A percentile compares a stretch with the other conserved stretches of the same genome.
Evolutionary conservation across 2,329 filamentous ascomycete species (phyloP).

Genomic region (Nigrograna mackinnonii): DNA sequence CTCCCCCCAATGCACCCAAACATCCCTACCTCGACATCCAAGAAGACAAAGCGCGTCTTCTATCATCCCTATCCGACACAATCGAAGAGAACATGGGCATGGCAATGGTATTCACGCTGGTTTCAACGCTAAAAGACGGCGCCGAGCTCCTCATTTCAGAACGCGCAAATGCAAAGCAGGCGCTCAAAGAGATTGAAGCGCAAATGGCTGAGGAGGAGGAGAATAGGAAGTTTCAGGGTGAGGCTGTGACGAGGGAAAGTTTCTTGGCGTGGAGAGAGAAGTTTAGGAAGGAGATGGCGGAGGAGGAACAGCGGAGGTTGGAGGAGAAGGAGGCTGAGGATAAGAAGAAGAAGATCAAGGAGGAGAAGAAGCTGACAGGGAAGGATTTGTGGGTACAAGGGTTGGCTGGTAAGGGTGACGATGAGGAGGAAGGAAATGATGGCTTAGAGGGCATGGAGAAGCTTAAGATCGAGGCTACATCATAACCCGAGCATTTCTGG

Average conservation of each 20-base stretch:
- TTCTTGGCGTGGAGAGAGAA: conserved; percentile 81
- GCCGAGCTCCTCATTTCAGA: conserved; percentile 84
- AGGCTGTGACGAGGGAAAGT: conserved; percentile 81
- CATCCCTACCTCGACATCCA: conserved; percentile 78
- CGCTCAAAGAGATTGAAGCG: conserved; percentile 55
- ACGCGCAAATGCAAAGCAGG: conserved; percentile 67
- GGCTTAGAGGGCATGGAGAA: conserved; percentile 49
- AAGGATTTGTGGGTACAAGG: conserved; percentile 55
- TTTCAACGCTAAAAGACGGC: conserved; percentile 83
- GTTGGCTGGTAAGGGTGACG: conserved; percentile 63
- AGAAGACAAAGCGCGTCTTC: conserved; percentile 75
- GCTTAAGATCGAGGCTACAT: conserved; percentile 51
- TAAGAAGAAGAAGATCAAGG: conserved; percentile 58
- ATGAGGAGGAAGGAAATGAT: conserved; percentile 66
- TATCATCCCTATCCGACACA: conserved; percentile 71
- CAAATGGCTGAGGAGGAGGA: conserved; percentile 82
- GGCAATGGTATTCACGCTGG: conserved; percentile 94
- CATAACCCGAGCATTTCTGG: conserved; percentile 11
- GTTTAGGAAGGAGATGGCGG: conserved; percentile 81
- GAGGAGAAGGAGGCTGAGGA: conserved; percentile 73
- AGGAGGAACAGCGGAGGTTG: conserved; percentile 61
- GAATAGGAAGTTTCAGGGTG: conserved; percentile 95
- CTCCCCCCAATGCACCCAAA: conserved; percentile 69
- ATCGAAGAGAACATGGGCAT: conserved; percentile 95
- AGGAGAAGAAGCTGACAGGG: conserved; percentile 79